phyloP scores from a whole-genome alignment of 2,329 filamentous ascomycete species.

The Xylariaceae sp. region DNA sequence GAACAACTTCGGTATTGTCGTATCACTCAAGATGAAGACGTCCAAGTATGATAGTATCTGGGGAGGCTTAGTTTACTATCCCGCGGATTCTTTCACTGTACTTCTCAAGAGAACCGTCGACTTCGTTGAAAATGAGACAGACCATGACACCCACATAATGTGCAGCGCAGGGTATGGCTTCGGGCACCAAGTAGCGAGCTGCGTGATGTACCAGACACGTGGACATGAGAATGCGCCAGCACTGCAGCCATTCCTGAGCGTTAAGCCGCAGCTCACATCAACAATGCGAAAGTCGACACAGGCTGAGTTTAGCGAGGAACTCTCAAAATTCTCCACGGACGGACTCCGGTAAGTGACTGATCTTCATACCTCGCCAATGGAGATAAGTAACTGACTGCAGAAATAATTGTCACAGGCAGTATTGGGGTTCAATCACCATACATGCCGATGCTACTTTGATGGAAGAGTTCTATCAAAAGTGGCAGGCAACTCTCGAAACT shows the following conservation, averaged over 20 bases:
- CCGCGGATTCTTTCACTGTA: conserved; percentile 14
- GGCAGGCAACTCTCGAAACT: conserved; percentile 15
- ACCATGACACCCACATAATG: conserved; percentile 17
- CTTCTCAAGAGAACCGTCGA: conserved; percentile 17
- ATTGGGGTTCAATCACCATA: conserved; percentile 15
- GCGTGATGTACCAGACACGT: conserved; percentile 21
- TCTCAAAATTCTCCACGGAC: conserved; percentile 13
- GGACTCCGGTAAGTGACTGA: conserved; percentile 7
- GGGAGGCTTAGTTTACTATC: conserved; percentile 18
- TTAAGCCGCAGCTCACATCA: conserved; percentile 19
- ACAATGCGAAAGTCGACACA: conserved; percentile 19
- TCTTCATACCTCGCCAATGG: background rate
- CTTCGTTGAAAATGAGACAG: conserved; percentile 16
- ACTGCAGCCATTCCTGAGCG: conserved; percentile 16
- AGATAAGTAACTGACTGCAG: no score
- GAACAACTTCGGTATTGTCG: conserved; percentile 22
- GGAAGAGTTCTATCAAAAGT: conserved; percentile 15
- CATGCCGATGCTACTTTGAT: conserved; percentile 13
- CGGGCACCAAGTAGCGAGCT: conserved; percentile 16
- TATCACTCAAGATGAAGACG: conserved; percentile 16
- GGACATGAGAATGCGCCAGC: conserved; percentile 18
- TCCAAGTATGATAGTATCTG: conserved; percentile 11
- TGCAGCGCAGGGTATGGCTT: conserved; percentile 16
- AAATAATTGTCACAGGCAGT: conserved; percentile 8
- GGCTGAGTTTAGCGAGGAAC: conserved; percentile 14